Base-by-base conservation (phyloP, 176 grass and related monocot genomes). In the Oryza longistaminata region DNA sequence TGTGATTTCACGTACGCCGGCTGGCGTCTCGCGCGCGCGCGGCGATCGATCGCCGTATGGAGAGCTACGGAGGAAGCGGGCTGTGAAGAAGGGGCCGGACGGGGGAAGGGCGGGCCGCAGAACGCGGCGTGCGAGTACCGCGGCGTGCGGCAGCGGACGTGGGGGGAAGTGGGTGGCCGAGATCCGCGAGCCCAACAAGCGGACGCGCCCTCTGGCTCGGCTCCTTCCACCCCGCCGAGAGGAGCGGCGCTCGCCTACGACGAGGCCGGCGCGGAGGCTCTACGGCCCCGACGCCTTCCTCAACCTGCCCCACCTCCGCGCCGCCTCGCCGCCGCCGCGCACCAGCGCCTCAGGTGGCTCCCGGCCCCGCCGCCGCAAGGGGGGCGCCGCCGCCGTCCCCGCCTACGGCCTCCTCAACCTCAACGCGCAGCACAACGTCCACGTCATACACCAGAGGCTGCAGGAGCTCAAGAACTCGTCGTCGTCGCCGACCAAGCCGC, bases 381-480 rank as follows among this genome's bases (percentile, higher is more conserved):
- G 29, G 15, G 53, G 53, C 16, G 72, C 9, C 40, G 37, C 43
- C 48, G 70, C 34, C 37, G 53, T 94, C 10, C 96, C 96, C 5
- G 75, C 96, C 0, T 99, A 89, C 61, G 96, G 96, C 61, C 90
- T 99, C 25, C 88, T 99, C 75, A 99, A 99, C 90, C 93, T 99
- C 86, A 99, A 92, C 80, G 96, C 93, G 39, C 96, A 99, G 80
- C 96, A 99, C 88, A 99, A 99, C 77, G 96, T 99, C n/a, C 93
- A 99, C 75, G 93, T 91, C 90, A 99, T 99, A 69, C 91, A 99
- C 81, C 96, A 99, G 86, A 90, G n/a, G 83, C 84, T 99, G 21
- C 96, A 99, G 78, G 96, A 99, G 84, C 88, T 99, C 66, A 96
- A 96, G 50, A 87, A 62, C 43, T 40, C 11, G 50, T 34, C 40